Conservation (phyloP, 2,329 filamentous ascomycete genomes). For the Fusarium neocosmosporiellum region DNA sequence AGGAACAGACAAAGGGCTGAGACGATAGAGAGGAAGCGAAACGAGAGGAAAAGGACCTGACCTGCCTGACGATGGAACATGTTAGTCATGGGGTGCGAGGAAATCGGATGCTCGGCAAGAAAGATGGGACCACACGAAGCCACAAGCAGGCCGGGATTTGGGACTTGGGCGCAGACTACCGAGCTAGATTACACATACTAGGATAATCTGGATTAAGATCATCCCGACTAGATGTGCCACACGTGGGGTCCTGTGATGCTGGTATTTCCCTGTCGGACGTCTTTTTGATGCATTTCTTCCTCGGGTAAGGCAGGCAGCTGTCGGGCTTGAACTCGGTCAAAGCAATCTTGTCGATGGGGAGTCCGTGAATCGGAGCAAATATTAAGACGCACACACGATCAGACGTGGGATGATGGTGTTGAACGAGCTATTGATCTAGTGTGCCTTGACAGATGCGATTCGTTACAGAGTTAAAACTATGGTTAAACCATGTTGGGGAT, state of each 20-base stretch:
- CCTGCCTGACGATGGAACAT: not conserved
- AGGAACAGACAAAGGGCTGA: not conserved
- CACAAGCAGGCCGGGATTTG: constrained; percentile 10
- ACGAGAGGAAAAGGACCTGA: not conserved
- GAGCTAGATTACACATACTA: constrained; percentile 27
- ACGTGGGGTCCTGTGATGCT: constrained; percentile 13
- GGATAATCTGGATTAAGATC: constrained; percentile 29
- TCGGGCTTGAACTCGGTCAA: not conserved
- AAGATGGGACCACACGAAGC: constrained; percentile 22
- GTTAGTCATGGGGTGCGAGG: constrained; percentile 27
- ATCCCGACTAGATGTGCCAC: constrained; percentile 22
- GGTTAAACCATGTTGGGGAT: constrained; percentile 1
- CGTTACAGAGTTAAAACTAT: not conserved
- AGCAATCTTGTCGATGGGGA: not conserved
- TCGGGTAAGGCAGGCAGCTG: not conserved
- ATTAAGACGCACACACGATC: not conserved
- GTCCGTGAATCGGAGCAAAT: not conserved
- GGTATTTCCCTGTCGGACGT: not conserved
- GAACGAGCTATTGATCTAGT: not conserved
- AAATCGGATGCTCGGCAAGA: constrained; percentile 29
- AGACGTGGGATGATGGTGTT: not conserved
- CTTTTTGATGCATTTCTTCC: not conserved
- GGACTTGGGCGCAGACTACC: constrained; percentile 14
- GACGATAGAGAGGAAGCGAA: not conserved
- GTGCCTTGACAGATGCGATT: not conserved